A percentile compares a stretch with the other conserved stretches of the same genome.
phyloP scores from a whole-genome alignment of 441 rosid species.

The Bocquillonia castaneifolia region DNA sequence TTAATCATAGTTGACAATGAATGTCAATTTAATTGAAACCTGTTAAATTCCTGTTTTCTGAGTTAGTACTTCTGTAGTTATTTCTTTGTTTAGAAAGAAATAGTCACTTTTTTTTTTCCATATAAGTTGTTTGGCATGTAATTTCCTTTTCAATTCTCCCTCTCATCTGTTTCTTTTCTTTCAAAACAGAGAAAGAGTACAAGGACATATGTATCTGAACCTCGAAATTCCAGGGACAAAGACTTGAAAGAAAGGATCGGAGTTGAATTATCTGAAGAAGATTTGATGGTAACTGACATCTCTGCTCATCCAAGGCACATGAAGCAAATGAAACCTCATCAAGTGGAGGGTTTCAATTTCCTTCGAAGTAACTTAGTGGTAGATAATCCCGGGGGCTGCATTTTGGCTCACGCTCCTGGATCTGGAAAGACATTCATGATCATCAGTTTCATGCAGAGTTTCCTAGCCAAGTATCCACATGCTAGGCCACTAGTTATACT shows the following conservation, averaged over 20 bases:
- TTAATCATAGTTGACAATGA: background rate
- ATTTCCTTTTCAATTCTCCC: background rate
- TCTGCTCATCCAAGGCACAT: slow-evolving; percentile 76
- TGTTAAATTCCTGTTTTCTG: background rate
- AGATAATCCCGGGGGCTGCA: slow-evolving; percentile 82
- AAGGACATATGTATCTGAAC: slow-evolving; percentile 45
- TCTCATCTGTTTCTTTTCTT: slow-evolving; percentile 1
- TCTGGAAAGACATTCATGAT: slow-evolving; percentile 95
- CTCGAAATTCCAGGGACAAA: slow-evolving; percentile 31
- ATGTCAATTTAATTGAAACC: background rate
- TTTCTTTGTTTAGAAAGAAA: background rate
- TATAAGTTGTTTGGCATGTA: background rate
- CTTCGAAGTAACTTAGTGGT: slow-evolving; percentile 59
- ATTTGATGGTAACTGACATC: slow-evolving; percentile 45
- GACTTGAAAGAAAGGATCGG: slow-evolving; percentile 38
- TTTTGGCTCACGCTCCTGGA: slow-evolving; percentile 92
- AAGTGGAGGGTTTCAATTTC: slow-evolving; percentile 74
- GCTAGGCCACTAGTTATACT: slow-evolving; percentile 76
- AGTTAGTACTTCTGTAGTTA: background rate
- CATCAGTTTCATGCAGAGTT: slow-evolving; percentile 84
- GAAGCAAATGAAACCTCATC: slow-evolving; percentile 81
- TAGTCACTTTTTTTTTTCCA: background rate
- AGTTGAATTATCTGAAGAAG: slow-evolving; percentile 35
- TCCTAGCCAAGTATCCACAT: slow-evolving; percentile 63
- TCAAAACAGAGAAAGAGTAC: slow-evolving; percentile 50